Conservation (phyloP, 352 stramenopile species). For the Nothophytophthora sp. region DNA sequence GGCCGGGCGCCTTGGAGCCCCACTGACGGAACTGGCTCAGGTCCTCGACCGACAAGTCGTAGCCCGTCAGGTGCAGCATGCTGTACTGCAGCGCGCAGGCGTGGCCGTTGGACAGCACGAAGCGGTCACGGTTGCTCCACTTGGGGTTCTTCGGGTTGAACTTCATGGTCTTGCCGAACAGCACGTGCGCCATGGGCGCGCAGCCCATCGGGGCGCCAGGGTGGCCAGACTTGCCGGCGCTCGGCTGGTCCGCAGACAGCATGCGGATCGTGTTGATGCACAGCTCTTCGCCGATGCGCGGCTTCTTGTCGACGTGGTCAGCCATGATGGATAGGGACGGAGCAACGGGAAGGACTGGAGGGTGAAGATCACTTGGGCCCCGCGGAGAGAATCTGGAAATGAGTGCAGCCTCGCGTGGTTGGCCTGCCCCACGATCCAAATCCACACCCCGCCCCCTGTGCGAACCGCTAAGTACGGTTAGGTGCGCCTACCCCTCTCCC, state of each 20-base stretch:
- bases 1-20: slow-evolving; percentile 95
- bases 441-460: slow-evolving; percentile 9
- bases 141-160: slow-evolving; percentile 88
- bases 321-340: slow-evolving; percentile 41
- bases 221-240: slow-evolving; percentile 98
- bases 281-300: slow-evolving; percentile 77
- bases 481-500: no score
- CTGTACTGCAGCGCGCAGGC: slow-evolving; percentile 98
- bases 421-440: slow-evolving; percentile 20
- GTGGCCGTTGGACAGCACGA: slow-evolving; percentile 99
- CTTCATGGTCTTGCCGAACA: slow-evolving; percentile 94
- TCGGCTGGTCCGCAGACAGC: slow-evolving; percentile 97
- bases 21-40: slow-evolving; percentile 98
- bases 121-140: slow-evolving; percentile 98
- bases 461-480: slow-evolving; percentile 5
- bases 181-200: slow-evolving; percentile 97
- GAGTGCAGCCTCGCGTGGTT: slow-evolving; percentile 9
- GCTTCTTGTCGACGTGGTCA: slow-evolving; percentile 84
- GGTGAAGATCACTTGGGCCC: slow-evolving; percentile 31
- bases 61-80: slow-evolving; percentile 98
- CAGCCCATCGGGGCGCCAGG: slow-evolving; percentile 98
- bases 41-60: slow-evolving; percentile 96
- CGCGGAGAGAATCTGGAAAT: slow-evolving; percentile 46
- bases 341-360: not conserved
- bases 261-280: slow-evolving; percentile 99